phyloP scores from a whole-genome alignment of 257 asterid species.

The Leonotis leonurus region DNA sequence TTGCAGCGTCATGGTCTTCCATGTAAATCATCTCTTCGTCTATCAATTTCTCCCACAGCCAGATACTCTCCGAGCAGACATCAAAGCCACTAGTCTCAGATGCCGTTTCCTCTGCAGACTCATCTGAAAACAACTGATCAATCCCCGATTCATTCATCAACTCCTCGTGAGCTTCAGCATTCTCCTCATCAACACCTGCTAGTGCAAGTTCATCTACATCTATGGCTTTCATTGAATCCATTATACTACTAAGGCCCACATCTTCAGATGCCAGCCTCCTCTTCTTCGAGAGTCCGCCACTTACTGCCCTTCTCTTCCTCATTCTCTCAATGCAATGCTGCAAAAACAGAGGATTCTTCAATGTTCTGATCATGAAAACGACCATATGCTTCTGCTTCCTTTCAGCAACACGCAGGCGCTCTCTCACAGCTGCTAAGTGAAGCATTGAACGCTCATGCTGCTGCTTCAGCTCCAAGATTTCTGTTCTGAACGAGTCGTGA shows the following conservation, averaged over 20 bases:
- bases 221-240: slow-evolving; percentile 1
- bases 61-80: slow-evolving; percentile 41
- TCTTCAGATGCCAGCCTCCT: slow-evolving; percentile 10
- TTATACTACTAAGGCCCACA: neutral
- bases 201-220: slow-evolving; percentile 8
- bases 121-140: slow-evolving; percentile 36
- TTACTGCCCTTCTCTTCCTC: slow-evolving; percentile 16
- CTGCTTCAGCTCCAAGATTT: slow-evolving; percentile 47
- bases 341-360: slow-evolving; percentile 40
- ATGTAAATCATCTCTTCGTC: slow-evolving; percentile 84
- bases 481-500: slow-evolving; percentile 26
- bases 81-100: slow-evolving; percentile 6
- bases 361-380: slow-evolving; percentile 35
- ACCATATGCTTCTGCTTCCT: slow-evolving; percentile 43
- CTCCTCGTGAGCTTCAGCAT: slow-evolving; percentile 30
- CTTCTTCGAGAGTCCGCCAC: slow-evolving; percentile 20
- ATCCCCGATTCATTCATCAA: slow-evolving; percentile 31
- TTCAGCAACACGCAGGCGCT: slow-evolving; percentile 45
- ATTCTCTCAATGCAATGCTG: slow-evolving; percentile 29
- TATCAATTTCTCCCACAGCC: slow-evolving; percentile 85
- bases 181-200: slow-evolving; percentile 9
- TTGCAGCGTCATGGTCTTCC: slow-evolving; percentile 14
- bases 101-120: slow-evolving; percentile 16
- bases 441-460: slow-evolving; percentile 44
- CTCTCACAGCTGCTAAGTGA: slow-evolving; percentile 31